These are phyloP conservation scores for Podosphaera leucotricha DNA, from an alignment of 2,329 filamentous ascomycete species.

Conservation along the genomic window DNA sequence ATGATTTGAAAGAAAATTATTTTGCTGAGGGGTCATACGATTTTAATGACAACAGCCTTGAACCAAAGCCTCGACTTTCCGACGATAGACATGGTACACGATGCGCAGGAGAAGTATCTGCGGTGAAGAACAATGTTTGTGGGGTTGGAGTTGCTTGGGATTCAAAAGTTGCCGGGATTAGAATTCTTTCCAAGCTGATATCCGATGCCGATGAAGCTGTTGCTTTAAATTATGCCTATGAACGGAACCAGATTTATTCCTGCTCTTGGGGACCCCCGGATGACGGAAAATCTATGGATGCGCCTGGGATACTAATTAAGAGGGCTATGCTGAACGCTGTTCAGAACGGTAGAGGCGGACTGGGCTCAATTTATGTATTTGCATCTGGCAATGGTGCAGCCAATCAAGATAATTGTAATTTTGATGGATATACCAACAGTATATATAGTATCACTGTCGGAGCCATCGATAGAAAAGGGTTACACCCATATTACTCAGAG, in stretches of 20 bases:
- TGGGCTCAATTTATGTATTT: slow-evolving; percentile 87
- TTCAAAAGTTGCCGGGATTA: slow-evolving; percentile 69
- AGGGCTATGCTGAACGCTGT: slow-evolving; percentile 80
- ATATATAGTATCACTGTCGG: slow-evolving; percentile 98
- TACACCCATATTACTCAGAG: slow-evolving; percentile 92
- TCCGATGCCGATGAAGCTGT: slow-evolving; percentile 79
- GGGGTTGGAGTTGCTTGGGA: slow-evolving; percentile 93
- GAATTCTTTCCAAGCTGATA: slow-evolving; percentile 78
- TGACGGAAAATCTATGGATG: slow-evolving; percentile 84
- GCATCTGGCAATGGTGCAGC: slow-evolving; percentile 83
- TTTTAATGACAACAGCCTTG: slow-evolving; percentile 65
- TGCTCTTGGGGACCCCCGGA: slow-evolving; percentile 97
- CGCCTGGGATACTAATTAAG: slow-evolving; percentile 67
- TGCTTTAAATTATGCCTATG: slow-evolving; percentile 76
- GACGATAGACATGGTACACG: slow-evolving; percentile 85
- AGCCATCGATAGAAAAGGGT: slow-evolving; percentile 64
- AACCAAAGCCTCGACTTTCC: slow-evolving; percentile 57
- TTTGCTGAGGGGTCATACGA: slow-evolving; percentile 84
- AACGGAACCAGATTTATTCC: slow-evolving; percentile 90
- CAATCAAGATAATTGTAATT: slow-evolving; percentile 90
- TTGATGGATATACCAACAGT: slow-evolving; percentile 97
- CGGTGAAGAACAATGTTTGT: slow-evolving; percentile 78
- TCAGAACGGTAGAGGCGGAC: slow-evolving; percentile 61
- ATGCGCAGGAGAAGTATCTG: slow-evolving; percentile 83
- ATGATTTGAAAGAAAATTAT: slow-evolving; percentile 82